Base-by-base conservation (phyloP, 139 green algal species). In the Coccomyxa sp. region DNA sequence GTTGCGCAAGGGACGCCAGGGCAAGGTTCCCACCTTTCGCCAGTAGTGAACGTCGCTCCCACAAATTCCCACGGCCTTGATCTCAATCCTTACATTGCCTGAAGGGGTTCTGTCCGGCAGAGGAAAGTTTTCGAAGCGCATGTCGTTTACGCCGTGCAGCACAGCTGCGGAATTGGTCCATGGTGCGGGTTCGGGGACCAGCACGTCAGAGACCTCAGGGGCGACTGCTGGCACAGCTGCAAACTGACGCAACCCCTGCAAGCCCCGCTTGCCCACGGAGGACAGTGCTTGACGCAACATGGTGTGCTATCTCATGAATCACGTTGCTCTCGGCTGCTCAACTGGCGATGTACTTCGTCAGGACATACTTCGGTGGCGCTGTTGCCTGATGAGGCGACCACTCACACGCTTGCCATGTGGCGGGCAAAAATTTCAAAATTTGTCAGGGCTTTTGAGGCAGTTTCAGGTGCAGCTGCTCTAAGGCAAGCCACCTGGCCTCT, bases 51-150 rank as follows among this genome's bases (percentile, higher is more conserved):
- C 80, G 57, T 94, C 88, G 12, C 68, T 85, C 12, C 90, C 90
- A 28, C 90, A 89, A 15, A 92, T 89, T 80, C 88, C 88, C 51
- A 91, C 85, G 9, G 85, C 83, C 80, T 86, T 86, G 14, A 86
- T 81, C 59, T 83, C 67, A 51, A 86, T 76, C 51, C 83, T 75
- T 17, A 86, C 83, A 25, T 82, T 68, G 18, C 76, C 76, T 28
- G 71, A 32, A 28, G 32, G 31, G 31, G 68, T 16, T 25, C 58
- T 67, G 45, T 71, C 81, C 80, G 89, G 83, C 77, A 93, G 51
- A 27, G 82, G 67, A 57, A 82, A 77, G 11, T 81, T 38, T 57
- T 88, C 81, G 23, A 85, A 82, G 0, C 84, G 81, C 57, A 93
- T 67, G 71, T 87, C 82, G 31, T 90, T 82, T 14, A 86, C 80